These are phyloP conservation scores for Mortierella sp. DNA, from an alignment of 371 early-diverging fungal genomes.

Conservation along the genomic window DNA sequence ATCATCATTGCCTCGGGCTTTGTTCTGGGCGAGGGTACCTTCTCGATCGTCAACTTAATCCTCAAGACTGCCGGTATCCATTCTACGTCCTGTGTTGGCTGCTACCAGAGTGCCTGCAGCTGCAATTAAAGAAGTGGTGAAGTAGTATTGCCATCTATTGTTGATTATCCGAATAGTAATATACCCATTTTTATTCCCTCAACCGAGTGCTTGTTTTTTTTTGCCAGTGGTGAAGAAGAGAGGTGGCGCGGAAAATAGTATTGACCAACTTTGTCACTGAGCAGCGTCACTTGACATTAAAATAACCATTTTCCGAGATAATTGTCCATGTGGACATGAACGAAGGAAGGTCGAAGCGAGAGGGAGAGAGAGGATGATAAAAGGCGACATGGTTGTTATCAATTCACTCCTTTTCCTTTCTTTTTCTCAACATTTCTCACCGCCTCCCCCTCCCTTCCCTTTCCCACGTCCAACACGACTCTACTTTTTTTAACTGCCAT, in stretches of 20 bases:
- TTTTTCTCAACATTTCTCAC: neutral
- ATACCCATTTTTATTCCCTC: neutral
- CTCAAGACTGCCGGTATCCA: conserved; percentile 38
- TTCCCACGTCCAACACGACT: neutral
- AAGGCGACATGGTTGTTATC: neutral
- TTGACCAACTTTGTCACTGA: no score
- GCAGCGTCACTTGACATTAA: no score
- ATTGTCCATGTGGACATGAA: neutral
- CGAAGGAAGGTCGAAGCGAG: neutral
- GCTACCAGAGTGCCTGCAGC: conserved; percentile 35
- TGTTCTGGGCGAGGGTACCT: conserved; percentile 87
- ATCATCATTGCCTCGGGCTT: conserved; percentile 85
- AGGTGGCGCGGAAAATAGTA: neutral
- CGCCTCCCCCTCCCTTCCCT: neutral
- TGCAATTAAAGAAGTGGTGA: conserved; percentile 29
- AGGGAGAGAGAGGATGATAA: neutral
- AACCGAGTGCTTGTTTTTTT: neutral
- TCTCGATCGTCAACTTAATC: conserved; percentile 70
- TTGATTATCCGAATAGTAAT: neutral
- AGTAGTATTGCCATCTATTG: neutral
- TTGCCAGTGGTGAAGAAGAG: neutral
- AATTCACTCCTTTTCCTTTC: neutral
- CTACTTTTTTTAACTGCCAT: neutral
- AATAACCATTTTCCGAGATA: conserved; percentile 10
- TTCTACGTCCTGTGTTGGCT: conserved; percentile 43